Evolutionary conservation across 768 basidiomycete species (phyloP), one percentile per base, ranked within the genome.

Genomic region (Thelephora aurantiotincta): DNA sequence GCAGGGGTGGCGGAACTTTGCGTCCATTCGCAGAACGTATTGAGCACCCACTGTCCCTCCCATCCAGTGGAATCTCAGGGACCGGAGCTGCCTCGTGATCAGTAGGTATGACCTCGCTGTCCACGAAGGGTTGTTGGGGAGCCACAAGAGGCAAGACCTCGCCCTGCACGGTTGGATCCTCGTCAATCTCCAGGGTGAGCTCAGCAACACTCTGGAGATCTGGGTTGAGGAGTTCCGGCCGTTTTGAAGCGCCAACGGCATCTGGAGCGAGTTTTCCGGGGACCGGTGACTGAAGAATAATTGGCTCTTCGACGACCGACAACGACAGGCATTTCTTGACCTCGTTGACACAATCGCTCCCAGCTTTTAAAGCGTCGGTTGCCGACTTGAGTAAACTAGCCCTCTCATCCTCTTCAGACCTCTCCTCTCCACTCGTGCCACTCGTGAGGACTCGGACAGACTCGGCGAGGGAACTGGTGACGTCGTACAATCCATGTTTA

Each of bases 391-490:
- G 71, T 46, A 96, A 64, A 1, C 71, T 67, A 47, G 74, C 72
- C 62, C 87, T 89, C 61, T 93, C 88, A 44, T 80, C 75, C 53
- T 97, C 93, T 65, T 91, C 87, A 37, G 77, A 72, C 57, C 75
- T 65, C 20, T 63, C 64, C 43, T 62, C 57, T 22, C 63, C 64
- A 2, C 18, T 41, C 12, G 69, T 67, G 2, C 68, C 63, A 14
- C 68, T 63, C 7, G 87, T 86, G 35, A 96, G 74, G 46, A 78
- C 68, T 48, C 90, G 79, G 19, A 94, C 86, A 5, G 87, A 81
- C 56, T 93, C 84, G 47, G 92, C 91, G 43, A 99, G 71, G n/a
- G 76, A 71, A 50, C 79, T 84, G 2, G 89, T 91, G 38, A 86
- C 81, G 48, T 77, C 77, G 63, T 92, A 97, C 34, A 98, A 66